A percentile compares a stretch with the other conserved stretches of the same genome.
Conservation (phyloP, 2,329 filamentous ascomycete species). For the Periconia macrospinosa region DNA sequence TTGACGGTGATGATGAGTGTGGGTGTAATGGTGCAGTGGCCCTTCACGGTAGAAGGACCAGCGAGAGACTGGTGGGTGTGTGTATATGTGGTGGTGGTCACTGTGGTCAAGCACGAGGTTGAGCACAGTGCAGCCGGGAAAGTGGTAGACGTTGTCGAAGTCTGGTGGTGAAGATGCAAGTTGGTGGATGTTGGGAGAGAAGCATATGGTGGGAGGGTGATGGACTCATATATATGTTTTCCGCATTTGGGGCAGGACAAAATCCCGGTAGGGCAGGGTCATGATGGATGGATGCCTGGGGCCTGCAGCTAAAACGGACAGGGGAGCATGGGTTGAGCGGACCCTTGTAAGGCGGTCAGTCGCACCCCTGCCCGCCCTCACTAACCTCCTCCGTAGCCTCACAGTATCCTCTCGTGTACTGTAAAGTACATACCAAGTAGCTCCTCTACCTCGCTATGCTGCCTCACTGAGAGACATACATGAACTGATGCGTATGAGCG, state of each 20-base stretch:
- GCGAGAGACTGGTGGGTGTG: conserved; percentile 28
- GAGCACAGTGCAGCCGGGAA: conserved; percentile 11
- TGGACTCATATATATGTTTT: conserved; percentile 33
- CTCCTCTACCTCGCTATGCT: no score
- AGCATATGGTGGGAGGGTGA: conserved; percentile 11
- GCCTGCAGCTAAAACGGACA: conserved; percentile 12
- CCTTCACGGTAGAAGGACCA: conserved; percentile 1
- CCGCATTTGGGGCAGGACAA: conserved; percentile 22
- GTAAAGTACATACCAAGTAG: no score
- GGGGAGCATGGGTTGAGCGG: conserved; percentile 15
- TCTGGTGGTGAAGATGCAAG: conserved; percentile 11
- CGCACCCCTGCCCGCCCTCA: neutral
- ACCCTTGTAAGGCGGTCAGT: conserved; percentile 28
- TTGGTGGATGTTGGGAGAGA: neutral
- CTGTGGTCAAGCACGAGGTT: conserved; percentile 8
- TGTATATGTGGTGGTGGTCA: conserved; percentile 16
- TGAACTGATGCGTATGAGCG: no score
- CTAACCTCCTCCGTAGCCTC: no score
- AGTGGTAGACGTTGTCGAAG: conserved; percentile 15
- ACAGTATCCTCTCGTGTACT: no score
- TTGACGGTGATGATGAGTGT: conserved; percentile 27
- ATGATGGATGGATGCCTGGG: conserved; percentile 20
- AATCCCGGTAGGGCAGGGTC: conserved; percentile 11
- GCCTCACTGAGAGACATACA: no score
- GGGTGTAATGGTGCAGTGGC: conserved; percentile 25